Conservation (phyloP, 352 stramenopile species). For the Pythium rhizo-oryzae region DNA sequence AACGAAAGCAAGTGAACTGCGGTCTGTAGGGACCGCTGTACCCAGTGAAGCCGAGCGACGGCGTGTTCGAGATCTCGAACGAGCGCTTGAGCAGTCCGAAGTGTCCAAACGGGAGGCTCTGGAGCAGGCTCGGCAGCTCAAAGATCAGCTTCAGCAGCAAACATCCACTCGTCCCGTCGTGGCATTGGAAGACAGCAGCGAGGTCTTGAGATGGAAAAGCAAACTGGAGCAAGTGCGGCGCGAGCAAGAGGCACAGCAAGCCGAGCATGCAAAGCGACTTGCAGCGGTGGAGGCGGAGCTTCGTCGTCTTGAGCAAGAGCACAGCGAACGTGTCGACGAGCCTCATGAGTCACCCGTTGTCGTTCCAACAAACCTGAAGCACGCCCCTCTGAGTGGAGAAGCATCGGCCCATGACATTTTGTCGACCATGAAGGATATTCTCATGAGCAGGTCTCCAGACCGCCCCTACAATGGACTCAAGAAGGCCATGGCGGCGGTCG, state of each 20-base stretch:
- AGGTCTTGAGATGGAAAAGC: conserved; percentile 53
- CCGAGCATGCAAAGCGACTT: conserved; percentile 39
- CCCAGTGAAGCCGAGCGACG: conserved; percentile 2
- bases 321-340: not conserved
- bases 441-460: conserved; percentile 53
- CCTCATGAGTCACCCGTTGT: not conserved
- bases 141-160: conserved; percentile 39
- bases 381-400: conserved; percentile 44
- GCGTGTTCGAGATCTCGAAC: conserved; percentile 24
- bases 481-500: conserved; percentile 69
- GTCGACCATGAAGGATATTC: conserved; percentile 69
- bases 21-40: not conserved
- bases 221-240: conserved; percentile 53
- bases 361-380: conserved; percentile 45
- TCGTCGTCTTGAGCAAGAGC: conserved; percentile 5
- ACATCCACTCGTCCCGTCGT: conserved; percentile 15
- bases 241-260: conserved; percentile 49
- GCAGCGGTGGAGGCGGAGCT: conserved; percentile 19
- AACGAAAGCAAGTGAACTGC: conserved; percentile 16
- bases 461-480: conserved; percentile 81
- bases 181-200: conserved; percentile 34
- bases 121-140: conserved; percentile 50
- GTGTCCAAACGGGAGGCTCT: conserved; percentile 45
- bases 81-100: conserved; percentile 33
- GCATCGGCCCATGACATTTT: conserved; percentile 68